These are phyloP conservation scores for Tubosaeta sp. DNA, from an alignment of 768 basidiomycete genomes.

Conservation along the genomic window DNA sequence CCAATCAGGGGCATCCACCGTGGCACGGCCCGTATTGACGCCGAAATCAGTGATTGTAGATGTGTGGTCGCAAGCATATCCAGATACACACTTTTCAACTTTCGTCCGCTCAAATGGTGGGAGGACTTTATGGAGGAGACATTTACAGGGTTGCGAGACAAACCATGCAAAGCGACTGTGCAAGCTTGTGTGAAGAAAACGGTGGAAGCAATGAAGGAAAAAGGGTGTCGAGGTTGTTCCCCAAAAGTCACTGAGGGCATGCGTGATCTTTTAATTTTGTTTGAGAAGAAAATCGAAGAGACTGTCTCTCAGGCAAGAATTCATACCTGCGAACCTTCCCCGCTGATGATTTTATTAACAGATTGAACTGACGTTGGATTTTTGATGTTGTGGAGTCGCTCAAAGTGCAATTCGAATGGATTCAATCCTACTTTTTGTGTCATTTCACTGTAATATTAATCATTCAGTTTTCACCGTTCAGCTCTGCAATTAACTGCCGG, in stretches of 20 bases:
- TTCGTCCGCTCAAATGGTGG: slow-evolving; percentile 13
- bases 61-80: background rate
- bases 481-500: no score
- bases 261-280: slow-evolving; percentile 9
- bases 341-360: no score
- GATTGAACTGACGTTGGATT: no score
- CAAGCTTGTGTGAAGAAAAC: background rate
- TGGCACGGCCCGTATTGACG: no score
- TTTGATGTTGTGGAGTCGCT: no score
- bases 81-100: background rate
- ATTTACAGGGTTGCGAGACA: slow-evolving; percentile 13
- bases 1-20: no score
- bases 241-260: slow-evolving; percentile 4
- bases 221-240: background rate
- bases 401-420: no score
- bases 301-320: slow-evolving; percentile 3
- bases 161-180: slow-evolving; percentile 13
- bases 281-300: slow-evolving; percentile 12
- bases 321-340: no score
- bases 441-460: no score
- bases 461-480: no score
- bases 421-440: no score
- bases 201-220: background rate
- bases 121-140: slow-evolving; percentile 8
- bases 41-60: background rate